Evolutionary conservation across 2,329 filamentous ascomycete species (phyloP), one percentile per base, ranked within the genome.

Genomic region (Hypoxylon sp.): DNA sequence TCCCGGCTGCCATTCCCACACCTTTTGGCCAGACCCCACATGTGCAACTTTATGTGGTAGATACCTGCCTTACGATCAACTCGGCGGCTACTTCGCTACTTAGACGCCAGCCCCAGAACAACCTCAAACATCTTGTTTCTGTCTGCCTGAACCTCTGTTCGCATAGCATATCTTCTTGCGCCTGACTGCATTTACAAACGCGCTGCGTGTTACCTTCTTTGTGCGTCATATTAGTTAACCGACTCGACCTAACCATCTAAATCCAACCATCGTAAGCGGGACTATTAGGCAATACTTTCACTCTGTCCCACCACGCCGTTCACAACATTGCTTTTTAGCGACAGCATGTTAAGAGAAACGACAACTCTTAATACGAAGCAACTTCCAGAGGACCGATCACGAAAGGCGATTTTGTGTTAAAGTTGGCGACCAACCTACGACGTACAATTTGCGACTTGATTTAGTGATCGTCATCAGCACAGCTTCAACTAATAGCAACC

Each of bases 121-220:
- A 56, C 37, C 44, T 60, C 52, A 61, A 57, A 60, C 51, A 14
- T n/a, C 29, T 26, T 33, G 55, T 65, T 44, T 39, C 48, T 57
- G 35, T 33, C 39, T 44, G 29, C 46, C 33, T 44, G 57, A 56
- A 52, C 47, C n/a, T 60, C 33, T 56, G 56, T 63, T 68, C 63
- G 65, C 63, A 70, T 66, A 58, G 59, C 55, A 63, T 9, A 62
- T 46, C 63, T 70, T 70, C 66, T 73, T 74, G 70, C 66, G 62
- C 68, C 64, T 64, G 59, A 63, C 33, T 66, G 65, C 60, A 72
- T 68, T 65, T 48, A 56, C 67, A 73, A 72, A 71, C 70, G 71
- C 73, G 73, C 73, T 63, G 70, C 70, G 61, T 71, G 56, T 60
- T 63, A 68, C 66, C 62, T 60, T 65, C 61, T 52, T 72, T 53